Conservation (phyloP, 129 eudicot species). For the Pulicaria dysenterica region DNA sequence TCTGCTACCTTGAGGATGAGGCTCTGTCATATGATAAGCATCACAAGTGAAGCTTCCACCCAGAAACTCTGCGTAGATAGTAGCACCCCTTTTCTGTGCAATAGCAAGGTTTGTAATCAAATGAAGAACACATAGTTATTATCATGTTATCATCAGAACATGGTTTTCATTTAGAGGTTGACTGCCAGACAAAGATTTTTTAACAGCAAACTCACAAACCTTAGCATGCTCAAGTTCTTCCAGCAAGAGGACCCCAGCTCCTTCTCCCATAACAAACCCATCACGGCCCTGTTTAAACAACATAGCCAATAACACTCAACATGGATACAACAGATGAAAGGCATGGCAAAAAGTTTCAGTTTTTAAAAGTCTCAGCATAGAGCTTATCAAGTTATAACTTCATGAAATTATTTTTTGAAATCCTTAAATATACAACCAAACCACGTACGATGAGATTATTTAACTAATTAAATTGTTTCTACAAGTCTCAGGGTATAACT, state of each 20-base stretch:
- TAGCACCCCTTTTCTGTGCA: conserved; percentile 76
- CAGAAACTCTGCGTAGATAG: conserved; percentile 84
- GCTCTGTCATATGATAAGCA: conserved; percentile 96
- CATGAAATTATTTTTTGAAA: not conserved
- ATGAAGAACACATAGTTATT: conserved; percentile 1
- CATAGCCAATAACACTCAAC: conserved; percentile 7
- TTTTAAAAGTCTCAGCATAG: not conserved
- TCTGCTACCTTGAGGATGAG: conserved; percentile 77
- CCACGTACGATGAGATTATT: not conserved
- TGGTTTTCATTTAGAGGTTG: not conserved
- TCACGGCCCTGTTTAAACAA: conserved; percentile 67
- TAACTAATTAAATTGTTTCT: too few species aligned
- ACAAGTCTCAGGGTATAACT: not conserved
- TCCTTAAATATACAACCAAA: not conserved
- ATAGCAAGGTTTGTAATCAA: conserved; percentile 11
- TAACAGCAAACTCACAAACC: conserved; percentile 35
- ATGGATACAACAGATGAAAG: not conserved
- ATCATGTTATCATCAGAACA: not conserved
- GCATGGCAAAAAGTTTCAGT: conserved; percentile 6
- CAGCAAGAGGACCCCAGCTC: conserved; percentile 80
- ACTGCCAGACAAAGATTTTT: not conserved
- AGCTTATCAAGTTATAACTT: not conserved
- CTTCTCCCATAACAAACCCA: conserved; percentile 97
- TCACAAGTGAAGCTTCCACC: conserved; percentile 98
- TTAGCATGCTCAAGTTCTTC: conserved; percentile 94